Percentiles rank a stretch among this genome's conserved stretches.
Evolutionary conservation across 2,329 filamentous ascomycete genomes (phyloP).

Genomic region (Pyricularia sp.): DNA sequence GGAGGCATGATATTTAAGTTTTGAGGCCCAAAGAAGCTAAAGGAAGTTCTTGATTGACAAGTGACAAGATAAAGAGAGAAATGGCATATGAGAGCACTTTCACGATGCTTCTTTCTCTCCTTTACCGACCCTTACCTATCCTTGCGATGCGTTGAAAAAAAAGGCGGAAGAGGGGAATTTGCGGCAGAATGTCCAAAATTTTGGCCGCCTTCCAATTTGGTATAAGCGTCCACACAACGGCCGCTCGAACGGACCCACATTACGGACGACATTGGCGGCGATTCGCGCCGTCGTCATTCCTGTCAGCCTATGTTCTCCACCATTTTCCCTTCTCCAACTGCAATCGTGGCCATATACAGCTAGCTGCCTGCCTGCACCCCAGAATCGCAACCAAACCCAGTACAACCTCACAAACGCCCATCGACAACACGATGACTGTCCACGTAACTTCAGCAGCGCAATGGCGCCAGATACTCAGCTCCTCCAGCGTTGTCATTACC

Average conservation of each 20-base stretch:
- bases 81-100: not conserved
- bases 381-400: not conserved
- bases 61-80: not conserved
- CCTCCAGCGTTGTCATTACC: conserved; percentile 72
- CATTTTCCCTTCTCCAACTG: conserved; percentile 3
- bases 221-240: not conserved
- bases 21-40: not conserved
- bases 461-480: conserved; percentile 62
- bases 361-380: not conserved
- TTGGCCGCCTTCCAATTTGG: conserved; percentile 14
- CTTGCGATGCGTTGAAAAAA: not conserved
- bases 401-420: not conserved
- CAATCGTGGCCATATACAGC: not conserved
- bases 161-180: conserved; percentile 5
- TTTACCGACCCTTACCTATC: not conserved
- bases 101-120: not conserved
- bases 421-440: conserved; percentile 31
- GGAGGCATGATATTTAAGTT: not conserved
- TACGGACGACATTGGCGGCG: not conserved
- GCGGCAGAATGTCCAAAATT: conserved; percentile 14
- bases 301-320: not conserved
- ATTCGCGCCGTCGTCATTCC: not conserved
- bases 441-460: conserved; percentile 57
- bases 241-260: not conserved
- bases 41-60: not conserved